Conservation (phyloP, 352 stramenopile genomes). For the Phytophthora megakarya region DNA sequence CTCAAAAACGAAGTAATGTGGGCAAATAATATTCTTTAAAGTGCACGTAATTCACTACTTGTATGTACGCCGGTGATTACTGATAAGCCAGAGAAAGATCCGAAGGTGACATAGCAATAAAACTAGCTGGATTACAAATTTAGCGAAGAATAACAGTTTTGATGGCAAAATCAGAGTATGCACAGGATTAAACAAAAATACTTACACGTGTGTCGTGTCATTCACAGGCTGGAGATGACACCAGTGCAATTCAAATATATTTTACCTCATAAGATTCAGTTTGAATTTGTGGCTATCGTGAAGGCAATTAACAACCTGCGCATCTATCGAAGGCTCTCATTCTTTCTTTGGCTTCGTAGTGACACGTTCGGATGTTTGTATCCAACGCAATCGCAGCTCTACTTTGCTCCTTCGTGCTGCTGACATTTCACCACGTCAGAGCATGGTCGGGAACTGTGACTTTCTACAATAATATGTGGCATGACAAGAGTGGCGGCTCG, state of each 20-base stretch:
- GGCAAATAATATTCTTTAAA: no score
- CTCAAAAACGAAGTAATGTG: no score
- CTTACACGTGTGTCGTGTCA: not conserved
- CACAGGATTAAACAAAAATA: no score
- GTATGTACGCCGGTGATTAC: no score
- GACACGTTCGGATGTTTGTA: not conserved
- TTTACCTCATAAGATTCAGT: not conserved
- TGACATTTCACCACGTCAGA: not conserved
- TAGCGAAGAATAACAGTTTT: no score
- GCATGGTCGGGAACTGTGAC: slow-evolving; percentile 25
- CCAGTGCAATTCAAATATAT: not conserved
- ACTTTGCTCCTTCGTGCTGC: not conserved
- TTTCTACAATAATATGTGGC: slow-evolving; percentile 22
- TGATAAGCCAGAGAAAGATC: no score
- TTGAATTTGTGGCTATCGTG: not conserved
- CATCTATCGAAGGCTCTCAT: not conserved
- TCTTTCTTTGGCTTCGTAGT: not conserved
- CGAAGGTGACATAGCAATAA: no score
- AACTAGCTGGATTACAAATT: no score
- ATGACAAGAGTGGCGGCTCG: slow-evolving; percentile 8
- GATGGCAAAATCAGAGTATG: no score
- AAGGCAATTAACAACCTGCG: not conserved
- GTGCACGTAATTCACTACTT: no score
- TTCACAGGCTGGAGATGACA: not conserved
- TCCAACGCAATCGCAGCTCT: not conserved